phyloP scores from a whole-genome alignment of 805 yeast species.

The Cyberlindnera amylophila region DNA sequence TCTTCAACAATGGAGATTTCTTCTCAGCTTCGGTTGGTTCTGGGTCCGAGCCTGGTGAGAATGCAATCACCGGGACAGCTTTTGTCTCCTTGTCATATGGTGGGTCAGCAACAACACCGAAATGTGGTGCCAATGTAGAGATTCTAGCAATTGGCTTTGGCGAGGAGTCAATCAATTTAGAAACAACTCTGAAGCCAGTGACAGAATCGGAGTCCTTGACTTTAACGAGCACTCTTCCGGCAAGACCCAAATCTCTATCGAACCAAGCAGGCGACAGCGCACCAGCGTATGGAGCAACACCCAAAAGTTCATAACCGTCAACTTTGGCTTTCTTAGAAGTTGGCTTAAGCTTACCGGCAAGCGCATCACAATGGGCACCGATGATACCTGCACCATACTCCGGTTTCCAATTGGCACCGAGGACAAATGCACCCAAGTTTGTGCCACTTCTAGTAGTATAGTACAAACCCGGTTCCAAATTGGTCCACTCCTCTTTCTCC shows the following conservation, averaged over 20 bases:
- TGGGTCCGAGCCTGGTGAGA: conserved; percentile 34
- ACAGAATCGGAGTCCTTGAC: conserved; percentile 28
- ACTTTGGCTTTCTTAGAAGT: conserved; percentile 53
- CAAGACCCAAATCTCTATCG: conserved; percentile 84
- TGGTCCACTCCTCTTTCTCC: conserved; percentile 48
- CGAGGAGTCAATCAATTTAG: conserved; percentile 50
- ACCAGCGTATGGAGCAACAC: conserved; percentile 83
- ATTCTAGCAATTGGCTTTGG: conserved; percentile 75
- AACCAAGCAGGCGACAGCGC: conserved; percentile 64
- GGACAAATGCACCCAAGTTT: conserved; percentile 61
- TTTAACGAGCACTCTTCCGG: conserved; percentile 67
- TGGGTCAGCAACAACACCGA: conserved; percentile 63
- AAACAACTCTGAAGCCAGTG: conserved; percentile 32
- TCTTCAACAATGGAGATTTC: conserved; percentile 60
- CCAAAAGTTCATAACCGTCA: conserved; percentile 75
- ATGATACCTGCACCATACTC: conserved; percentile 63
- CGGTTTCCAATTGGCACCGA: conserved; percentile 65
- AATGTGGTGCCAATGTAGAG: conserved; percentile 85
- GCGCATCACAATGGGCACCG: conserved; percentile 75
- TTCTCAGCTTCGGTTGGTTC: conserved; percentile 58
- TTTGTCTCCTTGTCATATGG: conserved; percentile 77
- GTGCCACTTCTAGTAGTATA: conserved; percentile 69
- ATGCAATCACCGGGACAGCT: conserved; percentile 77
- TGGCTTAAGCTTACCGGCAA: conserved; percentile 70
- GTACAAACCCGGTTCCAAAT: conserved; percentile 47